Percentiles rank a stretch among this genome's conserved stretches.
Evolutionary conservation across 2,329 filamentous ascomycete genomes (phyloP).

Genomic region (Cladosporium cucumerinum): DNA sequence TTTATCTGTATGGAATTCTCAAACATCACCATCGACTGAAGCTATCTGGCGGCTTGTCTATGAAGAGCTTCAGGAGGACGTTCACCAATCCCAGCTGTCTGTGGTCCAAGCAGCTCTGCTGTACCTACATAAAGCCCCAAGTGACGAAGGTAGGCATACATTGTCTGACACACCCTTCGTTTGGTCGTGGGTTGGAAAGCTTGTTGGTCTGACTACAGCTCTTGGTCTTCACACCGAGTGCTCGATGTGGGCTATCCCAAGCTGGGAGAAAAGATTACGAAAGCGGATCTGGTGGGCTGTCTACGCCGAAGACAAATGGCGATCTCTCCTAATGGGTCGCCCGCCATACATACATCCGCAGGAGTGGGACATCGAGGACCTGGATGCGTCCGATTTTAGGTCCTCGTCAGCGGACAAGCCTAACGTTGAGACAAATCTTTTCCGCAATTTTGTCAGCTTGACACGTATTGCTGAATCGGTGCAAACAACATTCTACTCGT

Average conservation of each 20-base stretch:
- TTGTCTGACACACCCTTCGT: constrained; percentile 8
- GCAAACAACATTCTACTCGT: constrained; percentile 3
- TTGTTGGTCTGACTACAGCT: constrained; percentile 5
- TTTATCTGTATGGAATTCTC: background rate
- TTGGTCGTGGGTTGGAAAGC: constrained; percentile 7
- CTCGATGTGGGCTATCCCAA: constrained; percentile 9
- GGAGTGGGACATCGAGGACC: constrained; percentile 13
- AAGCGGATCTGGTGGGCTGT: constrained; percentile 13
- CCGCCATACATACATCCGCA: constrained; percentile 9
- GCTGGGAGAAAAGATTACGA: constrained; percentile 12
- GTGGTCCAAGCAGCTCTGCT: constrained; percentile 8
- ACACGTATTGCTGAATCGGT: constrained; percentile 3
- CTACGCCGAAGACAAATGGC: constrained; percentile 15
- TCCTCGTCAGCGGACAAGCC: background rate
- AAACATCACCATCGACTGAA: background rate
- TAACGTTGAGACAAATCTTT: background rate
- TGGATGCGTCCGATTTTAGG: background rate
- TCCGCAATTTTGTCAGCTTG: background rate
- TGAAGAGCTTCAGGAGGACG: constrained; percentile 7
- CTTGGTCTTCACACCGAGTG: constrained; percentile 7
- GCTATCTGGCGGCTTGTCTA: constrained; percentile 8
- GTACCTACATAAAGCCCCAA: constrained; percentile 8
- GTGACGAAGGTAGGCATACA: background rate
- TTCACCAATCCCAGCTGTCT: constrained; percentile 3
- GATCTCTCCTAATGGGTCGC: constrained; percentile 10